phyloP scores from a whole-genome alignment of 2,329 filamentous ascomycete species.

The Pseudocercospora cruenta region DNA sequence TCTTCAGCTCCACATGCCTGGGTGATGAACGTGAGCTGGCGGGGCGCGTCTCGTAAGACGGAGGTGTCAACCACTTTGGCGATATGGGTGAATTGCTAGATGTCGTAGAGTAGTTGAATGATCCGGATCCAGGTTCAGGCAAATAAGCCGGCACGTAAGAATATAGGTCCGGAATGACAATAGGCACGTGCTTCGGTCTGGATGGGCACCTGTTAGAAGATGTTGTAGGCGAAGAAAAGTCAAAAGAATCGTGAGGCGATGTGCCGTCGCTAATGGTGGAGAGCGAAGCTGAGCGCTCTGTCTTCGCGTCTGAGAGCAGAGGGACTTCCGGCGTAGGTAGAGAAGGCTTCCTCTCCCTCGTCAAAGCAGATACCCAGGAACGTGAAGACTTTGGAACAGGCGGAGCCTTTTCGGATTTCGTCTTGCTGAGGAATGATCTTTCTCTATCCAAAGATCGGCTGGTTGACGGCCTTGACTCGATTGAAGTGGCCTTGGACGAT shows the following conservation, averaged over 20 bases:
- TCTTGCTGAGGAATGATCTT: slow-evolving; percentile 15
- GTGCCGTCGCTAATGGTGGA: slow-evolving; percentile 16
- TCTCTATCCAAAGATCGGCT: slow-evolving; percentile 24
- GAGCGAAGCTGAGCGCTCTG: slow-evolving; percentile 15
- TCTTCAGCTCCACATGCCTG: slow-evolving; percentile 56
- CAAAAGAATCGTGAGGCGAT: slow-evolving; percentile 31
- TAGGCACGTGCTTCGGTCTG: slow-evolving; percentile 49
- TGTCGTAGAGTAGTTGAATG: slow-evolving; percentile 20
- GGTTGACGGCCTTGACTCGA: slow-evolving; percentile 16
- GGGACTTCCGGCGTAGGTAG: slow-evolving; percentile 15
- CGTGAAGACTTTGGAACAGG: slow-evolving; percentile 21
- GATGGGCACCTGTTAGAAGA: slow-evolving; percentile 19
- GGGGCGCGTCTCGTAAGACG: slow-evolving; percentile 18
- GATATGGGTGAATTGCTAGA: slow-evolving; percentile 20
- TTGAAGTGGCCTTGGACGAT: slow-evolving; percentile 17
- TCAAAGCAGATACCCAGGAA: slow-evolving; percentile 26
- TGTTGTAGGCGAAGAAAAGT: slow-evolving; percentile 17
- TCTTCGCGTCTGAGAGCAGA: not conserved
- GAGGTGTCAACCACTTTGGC: slow-evolving; percentile 4
- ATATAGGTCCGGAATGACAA: slow-evolving; percentile 46
- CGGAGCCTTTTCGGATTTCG: slow-evolving; percentile 22
- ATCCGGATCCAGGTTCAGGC: slow-evolving; percentile 21
- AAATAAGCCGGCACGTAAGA: slow-evolving; percentile 26
- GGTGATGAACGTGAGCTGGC: slow-evolving; percentile 26
- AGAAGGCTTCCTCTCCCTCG: slow-evolving; percentile 21